Base-by-base conservation (phyloP, 139 green algal genomes). In the Micractinium sp. region DNA sequence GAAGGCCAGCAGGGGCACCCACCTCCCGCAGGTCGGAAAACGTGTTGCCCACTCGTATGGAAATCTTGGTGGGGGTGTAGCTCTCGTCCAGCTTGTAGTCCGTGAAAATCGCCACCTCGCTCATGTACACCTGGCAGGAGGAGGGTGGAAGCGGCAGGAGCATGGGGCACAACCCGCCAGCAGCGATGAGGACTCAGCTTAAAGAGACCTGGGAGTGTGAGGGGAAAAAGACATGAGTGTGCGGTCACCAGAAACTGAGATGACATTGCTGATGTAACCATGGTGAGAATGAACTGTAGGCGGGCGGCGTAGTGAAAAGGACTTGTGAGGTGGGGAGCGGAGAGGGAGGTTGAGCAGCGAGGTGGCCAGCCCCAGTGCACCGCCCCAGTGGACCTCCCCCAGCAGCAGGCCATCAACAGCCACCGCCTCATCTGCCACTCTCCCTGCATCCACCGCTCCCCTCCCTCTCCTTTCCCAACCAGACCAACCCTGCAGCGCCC, bases 51-150 rank as follows among this genome's bases (percentile, higher is more conserved):
- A 95, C 96, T 2, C 97, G 89, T 1, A 99, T 90, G 22, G 94
- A 94, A 0, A 99, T 90, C 85, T 95, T 95, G 85, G 90, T 96
- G 2, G 98, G 98, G 13, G 98, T 99, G 94, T 99, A 99, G 84
- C 94, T 98, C 92, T 99, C 98, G 90, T 99, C 98, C 15, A 95
- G 85, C 87, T 97, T 97, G 92, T 94, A 99, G 90, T 99, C 96
- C 5, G 97, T 86, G 82, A 97, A 96, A 18, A 99, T n/a, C 31
- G 95, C 94, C 27, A 99, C 75, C 86, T 97, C 94, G 29, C 67
- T 92, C 47, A 93, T 75, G 22, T 86, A 71, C 27, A 96, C 92
- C 93, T 94, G 86, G 47, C 71, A 78, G 35, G n/a, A 7, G 63
- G 22, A 73, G 14, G 22, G 23, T 9, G 9, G 47, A 56, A 31